Base-by-base conservation (phyloP, 768 basidiomycete genomes). In the Dacryopinax spathularia region DNA sequence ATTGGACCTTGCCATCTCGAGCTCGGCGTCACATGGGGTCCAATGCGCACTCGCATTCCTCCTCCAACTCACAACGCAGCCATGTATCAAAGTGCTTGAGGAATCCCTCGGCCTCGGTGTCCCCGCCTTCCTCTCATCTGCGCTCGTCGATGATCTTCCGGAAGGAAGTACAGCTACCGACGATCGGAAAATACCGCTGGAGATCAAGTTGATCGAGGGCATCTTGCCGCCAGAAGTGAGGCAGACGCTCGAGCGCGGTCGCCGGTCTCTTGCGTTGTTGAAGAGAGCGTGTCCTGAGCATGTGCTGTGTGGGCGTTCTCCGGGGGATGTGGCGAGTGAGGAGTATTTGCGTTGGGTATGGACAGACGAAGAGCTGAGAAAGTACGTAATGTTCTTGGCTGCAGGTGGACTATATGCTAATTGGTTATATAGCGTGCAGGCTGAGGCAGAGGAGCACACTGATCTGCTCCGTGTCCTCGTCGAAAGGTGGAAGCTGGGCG, bases 1-100 rank as follows among this genome's bases (percentile, higher is more conserved):
- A 43, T 75, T 90, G 2, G 72, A 80, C 36, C 68, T 65, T 1
- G 84, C 86, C 64, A 66, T 87, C 25, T 81, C 83, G 48, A 77
- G 76, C 1, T 79, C 79, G 56, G 83, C 88, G 1, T 71, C 79
- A 0, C 73, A 70, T 2, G 67, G 70, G 16, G 75, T 86, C 62
- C 77, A 72, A 20, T 83, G 85, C 1, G 76, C 80, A 9, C 74
- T 88, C 41, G 87, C 88, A 0, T 87, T 82, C 66, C 78, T 89
- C n/a, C 74, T 91, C 36, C 82, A 85, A 0, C 75, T 75, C 35
- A 76, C 83, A 0, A 89, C 88, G 0, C 77, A 76, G 25, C 82
- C 83, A 62, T 89, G 87, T 66, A 75, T 90, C 39, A 75, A 79
- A 37, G 71, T 77, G 29, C 72, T 90, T 0, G 83, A 83, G 48